Evolutionary conservation across 2,329 filamentous ascomycete species (phyloP), one percentile per base, ranked within the genome.

Genomic region (Sordariomycetes sp.): DNA sequence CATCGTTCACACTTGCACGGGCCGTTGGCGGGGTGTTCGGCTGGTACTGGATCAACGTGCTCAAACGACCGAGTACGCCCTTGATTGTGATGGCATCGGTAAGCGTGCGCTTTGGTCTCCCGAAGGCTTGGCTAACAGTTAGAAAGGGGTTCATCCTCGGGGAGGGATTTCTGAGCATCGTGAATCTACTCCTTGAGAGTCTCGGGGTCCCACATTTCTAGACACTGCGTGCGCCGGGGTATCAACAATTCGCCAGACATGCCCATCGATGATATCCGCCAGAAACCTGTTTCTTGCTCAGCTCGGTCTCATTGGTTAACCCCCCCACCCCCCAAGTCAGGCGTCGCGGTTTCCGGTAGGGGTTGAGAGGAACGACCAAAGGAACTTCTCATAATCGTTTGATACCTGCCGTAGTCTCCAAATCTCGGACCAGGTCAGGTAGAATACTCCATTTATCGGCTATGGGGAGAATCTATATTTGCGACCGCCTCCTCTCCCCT

Each of bases 1-100:
- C 94, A 0, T 96, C 90, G 0, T 99, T 99, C 68, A 99, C 94
- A 0, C 76, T 99, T 43, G 92, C 94, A 0, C 79, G 94, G 61
- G 89, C 90, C 0, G 83, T 90, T 11, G 94, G 94, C 2, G 94
- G 94, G 0, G 54, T 83, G 8, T 64, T 81, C 32, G 86, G 83
- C 62, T 91, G 88, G 79, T 94, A 88, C 73, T 97, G 91, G 91
- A 78, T 74, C 74, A 69, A 67, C 73, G 70, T 68, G 72, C 68
- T 69, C 75, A 65, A 72, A 72, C 66, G 74, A 77, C 65, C 74
- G 10, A 88, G 86, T 65, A 92, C 92, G 4, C 87, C 86, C 0
- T 81, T 97, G 57, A 91, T 97, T 63, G 87, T 97, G n/a, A 74
- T 97, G 46, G 93, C 94, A 62, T 85, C 81, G 59, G 80, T 83